A percentile compares a stretch with the other conserved stretches of the same genome.
Conservation (phyloP, 371 early-diverging fungal species). For the Rhizopus arrhizus region DNA sequence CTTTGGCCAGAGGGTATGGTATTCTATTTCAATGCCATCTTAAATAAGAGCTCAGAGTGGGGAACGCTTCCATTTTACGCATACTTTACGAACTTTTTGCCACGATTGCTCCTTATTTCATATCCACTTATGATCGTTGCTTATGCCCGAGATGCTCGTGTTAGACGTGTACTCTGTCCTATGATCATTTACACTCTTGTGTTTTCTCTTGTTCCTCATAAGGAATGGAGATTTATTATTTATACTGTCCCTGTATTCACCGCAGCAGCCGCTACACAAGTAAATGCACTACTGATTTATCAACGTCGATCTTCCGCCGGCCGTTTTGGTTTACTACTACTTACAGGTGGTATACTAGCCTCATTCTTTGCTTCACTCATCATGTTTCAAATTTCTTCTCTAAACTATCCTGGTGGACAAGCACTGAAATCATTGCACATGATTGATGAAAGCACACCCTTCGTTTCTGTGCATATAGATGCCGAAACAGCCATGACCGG, state of each 20-base stretch:
- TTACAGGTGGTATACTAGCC: constrained; percentile 27
- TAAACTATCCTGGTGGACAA: constrained; percentile 91
- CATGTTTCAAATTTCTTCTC: constrained; percentile 65
- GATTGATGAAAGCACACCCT: constrained; percentile 32
- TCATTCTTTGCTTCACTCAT: constrained; percentile 45
- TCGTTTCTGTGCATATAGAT: constrained; percentile 77
- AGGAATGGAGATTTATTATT: constrained; percentile 96
- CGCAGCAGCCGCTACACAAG: constrained; percentile 62
- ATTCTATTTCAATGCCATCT: constrained; percentile 85
- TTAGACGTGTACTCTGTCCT: constrained; percentile 62
- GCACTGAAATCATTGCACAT: constrained; percentile 71
- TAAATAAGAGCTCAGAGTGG: constrained; percentile 80
- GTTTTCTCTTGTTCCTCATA: constrained; percentile 86
- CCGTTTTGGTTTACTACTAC: constrained; percentile 13
- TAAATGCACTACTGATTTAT: constrained; percentile 35
- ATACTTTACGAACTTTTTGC: constrained; percentile 75
- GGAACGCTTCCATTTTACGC: constrained; percentile 79
- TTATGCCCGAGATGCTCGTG: constrained; percentile 37
- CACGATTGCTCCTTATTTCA: constrained; percentile 73
- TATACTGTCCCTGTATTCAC: constrained; percentile 88
- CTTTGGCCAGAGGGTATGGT: constrained; percentile 88
- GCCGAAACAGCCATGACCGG: constrained; percentile 86
- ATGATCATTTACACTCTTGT: constrained; percentile 57
- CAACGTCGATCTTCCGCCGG: constrained; percentile 16
- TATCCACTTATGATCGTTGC: constrained; percentile 66